A percentile compares a stretch with the other conserved stretches of the same genome.
Evolutionary conservation across 495 filamentous ascomycete species (phyloP).

Genomic region (Trichoderma erinaceum): DNA sequence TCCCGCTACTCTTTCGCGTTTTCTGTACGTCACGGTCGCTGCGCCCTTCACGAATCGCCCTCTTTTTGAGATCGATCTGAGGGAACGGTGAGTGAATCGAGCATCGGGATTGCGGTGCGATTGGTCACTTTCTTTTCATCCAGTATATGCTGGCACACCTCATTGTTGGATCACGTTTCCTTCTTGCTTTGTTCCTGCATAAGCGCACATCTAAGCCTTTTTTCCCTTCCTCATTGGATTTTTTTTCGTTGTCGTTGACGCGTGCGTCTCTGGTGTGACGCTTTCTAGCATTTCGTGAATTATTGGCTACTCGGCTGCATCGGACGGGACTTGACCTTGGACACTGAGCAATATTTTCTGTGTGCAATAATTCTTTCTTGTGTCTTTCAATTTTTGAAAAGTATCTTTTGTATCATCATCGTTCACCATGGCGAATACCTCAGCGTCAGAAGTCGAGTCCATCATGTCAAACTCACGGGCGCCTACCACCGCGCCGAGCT

Average conservation of each 20-base stretch:
- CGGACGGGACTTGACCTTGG: not conserved
- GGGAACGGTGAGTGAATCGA: not conserved
- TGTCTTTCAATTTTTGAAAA: not conserved
- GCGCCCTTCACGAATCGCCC: not conserved
- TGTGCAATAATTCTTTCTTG: not conserved
- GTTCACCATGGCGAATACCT: conserved; percentile 24
- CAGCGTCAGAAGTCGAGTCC: conserved; percentile 29
- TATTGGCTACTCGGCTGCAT: not conserved
- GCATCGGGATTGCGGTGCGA: not conserved
- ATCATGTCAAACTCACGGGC: conserved; percentile 30
- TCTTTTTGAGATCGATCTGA: not conserved
- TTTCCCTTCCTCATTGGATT: not conserved
- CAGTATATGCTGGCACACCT: not conserved
- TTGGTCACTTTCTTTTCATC: not conserved
- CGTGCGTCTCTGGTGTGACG: not conserved
- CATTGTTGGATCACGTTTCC: not conserved
- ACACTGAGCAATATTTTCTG: not conserved
- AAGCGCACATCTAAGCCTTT: not conserved
- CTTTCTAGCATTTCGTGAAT: not conserved
- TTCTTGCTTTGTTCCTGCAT: not conserved
- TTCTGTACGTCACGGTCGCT: conserved; percentile 4
- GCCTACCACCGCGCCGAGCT: conserved; percentile 38
- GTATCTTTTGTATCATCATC: not conserved
- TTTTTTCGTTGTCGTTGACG: too few relatives aligned
- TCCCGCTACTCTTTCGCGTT: conserved; percentile 29